A percentile compares a stretch with the other conserved stretches of the same genome.
Evolutionary conservation across 2,329 filamentous ascomycete genomes (phyloP).

Genomic region (Aureobasidium pullulans): DNA sequence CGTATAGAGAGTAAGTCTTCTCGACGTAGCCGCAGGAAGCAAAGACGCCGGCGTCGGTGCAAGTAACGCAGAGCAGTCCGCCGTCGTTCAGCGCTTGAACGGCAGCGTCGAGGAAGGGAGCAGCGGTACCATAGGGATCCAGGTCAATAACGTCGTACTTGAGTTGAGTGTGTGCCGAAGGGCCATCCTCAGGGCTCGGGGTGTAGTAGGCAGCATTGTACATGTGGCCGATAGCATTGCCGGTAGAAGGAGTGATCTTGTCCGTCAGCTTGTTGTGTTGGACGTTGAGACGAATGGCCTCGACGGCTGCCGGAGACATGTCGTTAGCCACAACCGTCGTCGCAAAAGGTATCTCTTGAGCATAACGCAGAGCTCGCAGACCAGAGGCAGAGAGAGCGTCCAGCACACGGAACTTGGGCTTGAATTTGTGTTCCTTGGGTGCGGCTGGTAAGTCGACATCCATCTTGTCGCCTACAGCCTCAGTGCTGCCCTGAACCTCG

Average conservation of each 20-base stretch:
- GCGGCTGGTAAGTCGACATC: neutral
- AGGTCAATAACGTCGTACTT: slow-evolving; percentile 93
- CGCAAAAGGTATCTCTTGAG: slow-evolving; percentile 77
- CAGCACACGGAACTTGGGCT: slow-evolving; percentile 66
- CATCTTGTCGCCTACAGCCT: neutral
- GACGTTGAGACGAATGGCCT: slow-evolving; percentile 74
- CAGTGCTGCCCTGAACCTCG: neutral
- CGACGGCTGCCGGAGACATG: slow-evolving; percentile 48
- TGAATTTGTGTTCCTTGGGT: slow-evolving; percentile 19
- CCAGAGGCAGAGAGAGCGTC: slow-evolving; percentile 94
- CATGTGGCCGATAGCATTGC: slow-evolving; percentile 88
- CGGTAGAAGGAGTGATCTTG: slow-evolving; percentile 64
- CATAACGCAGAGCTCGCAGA: slow-evolving; percentile 82
- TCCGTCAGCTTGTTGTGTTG: slow-evolving; percentile 69
- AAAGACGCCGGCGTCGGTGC: slow-evolving; percentile 92
- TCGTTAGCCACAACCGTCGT: slow-evolving; percentile 65
- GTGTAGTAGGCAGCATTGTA: slow-evolving; percentile 47
- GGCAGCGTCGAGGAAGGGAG: slow-evolving; percentile 84
- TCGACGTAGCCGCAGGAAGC: slow-evolving; percentile 90
- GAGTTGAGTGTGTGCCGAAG: slow-evolving; percentile 30
- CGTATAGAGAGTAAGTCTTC: slow-evolving; percentile 90
- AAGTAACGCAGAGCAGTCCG: slow-evolving; percentile 88
- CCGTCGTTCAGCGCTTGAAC: slow-evolving; percentile 82
- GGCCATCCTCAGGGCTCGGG: slow-evolving; percentile 19
- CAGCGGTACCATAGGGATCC: slow-evolving; percentile 91